Evolutionary conservation across 305 asterid genomes (phyloP).

Genomic region (Fraxinus sp.): DNA sequence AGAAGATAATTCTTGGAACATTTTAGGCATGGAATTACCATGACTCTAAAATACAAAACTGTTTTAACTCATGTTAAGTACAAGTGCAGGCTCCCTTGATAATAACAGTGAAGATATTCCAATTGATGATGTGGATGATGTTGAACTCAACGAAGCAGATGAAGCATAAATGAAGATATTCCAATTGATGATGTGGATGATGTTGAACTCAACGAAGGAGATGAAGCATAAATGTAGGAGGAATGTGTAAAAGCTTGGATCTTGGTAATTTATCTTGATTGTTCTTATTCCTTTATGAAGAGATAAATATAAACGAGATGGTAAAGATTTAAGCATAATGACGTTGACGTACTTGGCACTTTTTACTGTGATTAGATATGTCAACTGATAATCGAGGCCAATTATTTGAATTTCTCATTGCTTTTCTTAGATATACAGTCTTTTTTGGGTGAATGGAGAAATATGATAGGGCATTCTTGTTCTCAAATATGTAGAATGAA

Average conservation of each 20-base stretch:
- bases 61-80: constrained; percentile 16
- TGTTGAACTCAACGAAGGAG: too few relatives aligned
- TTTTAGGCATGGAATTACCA: neutral
- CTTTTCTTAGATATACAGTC: neutral
- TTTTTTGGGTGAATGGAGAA: neutral
- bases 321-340: neutral
- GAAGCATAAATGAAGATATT: constrained; percentile 29
- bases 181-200: too few relatives aligned
- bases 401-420: neutral
- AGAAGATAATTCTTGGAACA: neutral
- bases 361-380: neutral
- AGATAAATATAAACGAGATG: neutral
- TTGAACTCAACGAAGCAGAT: constrained; percentile 32
- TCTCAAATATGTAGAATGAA: neutral
- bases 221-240: too few relatives aligned
- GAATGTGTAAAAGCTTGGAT: constrained; percentile 5
- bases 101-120: constrained; percentile 62
- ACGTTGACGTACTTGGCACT: neutral
- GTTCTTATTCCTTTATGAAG: neutral
- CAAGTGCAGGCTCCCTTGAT: constrained; percentile 46
- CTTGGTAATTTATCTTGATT: constrained; percentile 20
- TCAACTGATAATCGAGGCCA: neutral
- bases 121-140: constrained; percentile 61
- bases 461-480: neutral
- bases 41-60: neutral